Conservation (phyloP, 352 stramenopile species). For the Phytophthora capsici region DNA sequence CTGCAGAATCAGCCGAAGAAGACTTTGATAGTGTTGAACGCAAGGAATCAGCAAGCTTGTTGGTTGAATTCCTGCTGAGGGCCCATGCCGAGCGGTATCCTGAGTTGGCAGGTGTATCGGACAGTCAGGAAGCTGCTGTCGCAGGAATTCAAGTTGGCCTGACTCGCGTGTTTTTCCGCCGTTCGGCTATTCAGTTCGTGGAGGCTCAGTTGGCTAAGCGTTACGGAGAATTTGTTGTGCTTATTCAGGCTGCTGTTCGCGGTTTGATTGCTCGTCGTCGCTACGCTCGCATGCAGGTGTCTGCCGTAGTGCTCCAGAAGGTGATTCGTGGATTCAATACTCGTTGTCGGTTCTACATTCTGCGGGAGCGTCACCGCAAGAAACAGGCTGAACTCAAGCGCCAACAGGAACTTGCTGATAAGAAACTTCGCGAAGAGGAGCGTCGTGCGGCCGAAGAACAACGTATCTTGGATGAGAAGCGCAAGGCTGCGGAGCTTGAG, state of each 20-base stretch:
- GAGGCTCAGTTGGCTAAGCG: conserved; percentile 87
- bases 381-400: conserved; percentile 48
- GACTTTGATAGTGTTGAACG: conserved; percentile 60
- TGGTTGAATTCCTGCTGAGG: conserved; percentile 74
- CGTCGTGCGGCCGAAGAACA: conserved; percentile 33
- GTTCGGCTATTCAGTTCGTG: conserved; percentile 85
- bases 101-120: conserved; percentile 45
- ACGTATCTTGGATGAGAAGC: conserved; percentile 50
- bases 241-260: conserved; percentile 80
- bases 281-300: conserved; percentile 57
- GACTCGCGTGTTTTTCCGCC: conserved; percentile 86
- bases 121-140: conserved; percentile 51
- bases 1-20: conserved; percentile 55
- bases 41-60: conserved; percentile 56
- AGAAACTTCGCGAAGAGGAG: conserved; percentile 42
- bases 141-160: conserved; percentile 82
- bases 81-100: conserved; percentile 76
- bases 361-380: conserved; percentile 55
- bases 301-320: conserved; percentile 57
- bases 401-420: conserved; percentile 50
- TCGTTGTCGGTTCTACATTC: conserved; percentile 56
- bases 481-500: conserved; percentile 54
- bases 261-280: conserved; percentile 57
- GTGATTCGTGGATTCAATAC: conserved; percentile 74
- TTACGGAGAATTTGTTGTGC: conserved; percentile 86